Conservation (phyloP, 352 stramenopile species). For the Elongisporangium anandrum region DNA sequence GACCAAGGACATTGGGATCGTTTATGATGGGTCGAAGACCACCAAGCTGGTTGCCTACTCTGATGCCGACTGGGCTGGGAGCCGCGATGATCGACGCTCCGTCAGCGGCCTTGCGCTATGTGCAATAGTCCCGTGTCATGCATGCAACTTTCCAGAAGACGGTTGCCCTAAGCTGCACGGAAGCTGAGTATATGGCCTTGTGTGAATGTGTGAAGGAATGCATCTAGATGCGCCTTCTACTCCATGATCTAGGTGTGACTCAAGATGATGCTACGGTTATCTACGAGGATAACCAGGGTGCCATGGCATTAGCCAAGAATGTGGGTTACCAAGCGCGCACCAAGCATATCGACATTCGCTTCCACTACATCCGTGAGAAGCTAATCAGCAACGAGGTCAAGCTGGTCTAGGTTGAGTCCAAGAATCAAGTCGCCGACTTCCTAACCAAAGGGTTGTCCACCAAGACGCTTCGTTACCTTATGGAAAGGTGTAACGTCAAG, state of each 20-base stretch:
- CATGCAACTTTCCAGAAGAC: slow-evolving; percentile 15
- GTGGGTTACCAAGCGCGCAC: slow-evolving; percentile 14
- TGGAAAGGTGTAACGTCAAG: slow-evolving; percentile 4
- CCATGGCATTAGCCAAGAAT: slow-evolving; percentile 18
- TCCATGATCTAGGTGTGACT: slow-evolving; percentile 7
- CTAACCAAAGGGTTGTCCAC: slow-evolving; percentile 15
- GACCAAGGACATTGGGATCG: slow-evolving; percentile 12
- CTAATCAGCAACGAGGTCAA: slow-evolving; percentile 5
- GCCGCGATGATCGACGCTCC: slow-evolving; percentile 13
- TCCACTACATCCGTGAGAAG: slow-evolving; percentile 18
- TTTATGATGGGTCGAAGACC: neutral
- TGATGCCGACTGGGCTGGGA: slow-evolving; percentile 15
- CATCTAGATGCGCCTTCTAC: slow-evolving; percentile 11
- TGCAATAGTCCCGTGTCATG: slow-evolving; percentile 10
- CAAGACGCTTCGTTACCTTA: slow-evolving; percentile 12
- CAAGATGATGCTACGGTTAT: slow-evolving; percentile 10
- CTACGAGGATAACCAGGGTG: slow-evolving; percentile 20
- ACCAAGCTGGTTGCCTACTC: slow-evolving; percentile 9
- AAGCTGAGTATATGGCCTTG: slow-evolving; percentile 24
- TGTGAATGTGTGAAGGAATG: slow-evolving; percentile 13
- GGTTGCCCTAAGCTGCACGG: slow-evolving; percentile 14
- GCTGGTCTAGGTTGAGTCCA: slow-evolving; percentile 15
- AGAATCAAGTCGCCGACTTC: slow-evolving; percentile 18
- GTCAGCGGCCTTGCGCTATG: slow-evolving; percentile 10
- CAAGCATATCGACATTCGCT: slow-evolving; percentile 20